A percentile compares a stretch with the other conserved stretches of the same genome.
phyloP scores from a whole-genome alignment of 75 land plant species.

The Pinus albicaulis region DNA sequence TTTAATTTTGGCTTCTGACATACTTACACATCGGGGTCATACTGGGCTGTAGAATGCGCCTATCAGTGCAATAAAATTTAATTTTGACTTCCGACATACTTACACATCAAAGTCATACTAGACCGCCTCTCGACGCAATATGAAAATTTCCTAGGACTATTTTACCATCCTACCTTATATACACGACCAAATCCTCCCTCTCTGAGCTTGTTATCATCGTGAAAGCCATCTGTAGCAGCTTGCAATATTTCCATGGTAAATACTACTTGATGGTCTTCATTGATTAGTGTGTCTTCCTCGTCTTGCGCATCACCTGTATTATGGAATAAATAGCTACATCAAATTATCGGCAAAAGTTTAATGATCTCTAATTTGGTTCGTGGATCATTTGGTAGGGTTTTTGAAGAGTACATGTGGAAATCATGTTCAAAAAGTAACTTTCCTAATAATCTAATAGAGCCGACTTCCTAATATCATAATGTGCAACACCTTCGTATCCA shows the following conservation, averaged over 20 bases:
- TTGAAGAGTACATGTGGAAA: neutral
- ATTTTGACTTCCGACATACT: neutral
- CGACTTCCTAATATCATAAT: neutral
- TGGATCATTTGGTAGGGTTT: neutral
- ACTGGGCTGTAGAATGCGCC: too few relatives aligned
- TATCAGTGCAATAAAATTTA: too few relatives aligned
- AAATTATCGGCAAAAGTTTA: neutral
- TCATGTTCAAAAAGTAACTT: neutral
- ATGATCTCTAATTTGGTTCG: neutral
- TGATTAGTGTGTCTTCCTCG: neutral
- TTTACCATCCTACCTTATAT: neutral
- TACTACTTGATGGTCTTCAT: neutral
- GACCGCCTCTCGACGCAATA: too few relatives aligned
- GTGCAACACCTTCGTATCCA: neutral
- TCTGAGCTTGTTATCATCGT: neutral
- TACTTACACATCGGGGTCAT: too few relatives aligned
- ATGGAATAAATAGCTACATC: neutral
- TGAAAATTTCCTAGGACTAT: neutral
- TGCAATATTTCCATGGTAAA: neutral
- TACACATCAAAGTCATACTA: too few relatives aligned
- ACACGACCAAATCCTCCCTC: neutral
- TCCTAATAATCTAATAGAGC: neutral
- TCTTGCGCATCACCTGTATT: neutral
- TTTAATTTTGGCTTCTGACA: too few relatives aligned
- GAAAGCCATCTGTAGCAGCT: neutral